Evolutionary conservation across 768 basidiomycete species (phyloP).

Genomic region (Amanita thiersii): DNA sequence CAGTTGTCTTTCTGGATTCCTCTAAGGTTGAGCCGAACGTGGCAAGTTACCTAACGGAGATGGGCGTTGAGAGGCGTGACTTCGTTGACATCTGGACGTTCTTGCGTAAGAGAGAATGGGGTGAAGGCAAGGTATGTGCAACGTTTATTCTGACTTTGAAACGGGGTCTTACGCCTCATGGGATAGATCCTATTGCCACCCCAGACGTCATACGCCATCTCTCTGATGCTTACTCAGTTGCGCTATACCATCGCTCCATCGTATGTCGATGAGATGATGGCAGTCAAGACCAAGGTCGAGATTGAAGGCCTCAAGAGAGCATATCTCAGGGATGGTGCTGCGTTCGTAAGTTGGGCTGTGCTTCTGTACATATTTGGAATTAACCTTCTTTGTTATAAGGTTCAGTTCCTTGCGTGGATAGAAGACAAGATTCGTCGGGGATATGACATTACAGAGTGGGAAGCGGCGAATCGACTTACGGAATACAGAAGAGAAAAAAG

Average conservation of each 20-base stretch:
- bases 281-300: constrained; percentile 84
- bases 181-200: constrained; percentile 57
- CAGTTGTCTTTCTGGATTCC: constrained; percentile 71
- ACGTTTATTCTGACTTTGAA: neutral
- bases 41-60: constrained; percentile 43
- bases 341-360: constrained; percentile 47
- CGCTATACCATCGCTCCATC: constrained; percentile 71
- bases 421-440: constrained; percentile 71
- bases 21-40: constrained; percentile 56
- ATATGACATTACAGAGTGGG: constrained; percentile 86
- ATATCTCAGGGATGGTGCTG: constrained; percentile 85
- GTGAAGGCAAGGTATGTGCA: constrained; percentile 58
- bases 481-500: constrained; percentile 66
- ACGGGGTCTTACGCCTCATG: neutral
- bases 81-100: constrained; percentile 81
- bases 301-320: constrained; percentile 76
- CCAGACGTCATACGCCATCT: constrained; percentile 75
- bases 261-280: constrained; percentile 68
- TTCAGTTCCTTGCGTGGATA: constrained; percentile 86
- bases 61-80: constrained; percentile 50
- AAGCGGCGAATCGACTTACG: constrained; percentile 78
- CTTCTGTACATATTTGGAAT: constrained; percentile 10
- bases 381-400: constrained; percentile 24
- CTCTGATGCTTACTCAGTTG: constrained; percentile 76
- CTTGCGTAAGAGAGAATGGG: constrained; percentile 68